Evolutionary conservation across 164 flowering plant species (phyloP).

Genomic region (Echeveria elegans): DNA sequence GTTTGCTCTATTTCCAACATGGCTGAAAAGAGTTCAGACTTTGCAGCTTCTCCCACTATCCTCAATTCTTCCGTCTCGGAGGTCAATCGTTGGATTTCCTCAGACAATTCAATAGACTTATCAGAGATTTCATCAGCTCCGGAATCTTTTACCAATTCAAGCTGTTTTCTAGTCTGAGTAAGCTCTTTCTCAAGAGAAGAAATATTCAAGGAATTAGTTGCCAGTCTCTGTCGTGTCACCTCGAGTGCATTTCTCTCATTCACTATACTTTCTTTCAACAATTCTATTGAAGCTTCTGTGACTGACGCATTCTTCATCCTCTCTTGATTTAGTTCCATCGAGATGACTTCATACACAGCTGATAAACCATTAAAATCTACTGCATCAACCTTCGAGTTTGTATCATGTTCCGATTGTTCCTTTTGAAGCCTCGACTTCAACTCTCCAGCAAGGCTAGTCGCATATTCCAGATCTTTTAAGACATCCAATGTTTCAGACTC

Average conservation of each 20-base stretch:
- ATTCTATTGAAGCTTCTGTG: slow-evolving; percentile 65
- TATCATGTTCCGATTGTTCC: slow-evolving; percentile 35
- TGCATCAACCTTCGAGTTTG: no score
- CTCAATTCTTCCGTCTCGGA: slow-evolving; percentile 64
- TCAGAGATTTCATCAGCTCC: slow-evolving; percentile 14
- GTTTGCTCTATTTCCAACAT: slow-evolving; percentile 65
- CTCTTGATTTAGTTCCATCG: slow-evolving; percentile 74
- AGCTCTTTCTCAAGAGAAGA: slow-evolving; percentile 66
- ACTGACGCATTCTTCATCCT: slow-evolving; percentile 71
- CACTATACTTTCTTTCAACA: slow-evolving; percentile 56
- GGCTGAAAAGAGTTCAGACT: slow-evolving; percentile 45
- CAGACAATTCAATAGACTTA: slow-evolving; percentile 35
- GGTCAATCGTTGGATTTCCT: slow-evolving; percentile 47
- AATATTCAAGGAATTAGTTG: slow-evolving; percentile 46
- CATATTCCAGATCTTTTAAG: slow-evolving; percentile 63
- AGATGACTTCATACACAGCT: slow-evolving; percentile 38
- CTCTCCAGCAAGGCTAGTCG: slow-evolving; percentile 58
- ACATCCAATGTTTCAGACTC: slow-evolving; percentile 83
- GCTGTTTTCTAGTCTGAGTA: slow-evolving; percentile 37
- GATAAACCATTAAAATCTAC: slow-evolving; percentile 11
- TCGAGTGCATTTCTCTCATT: slow-evolving; percentile 60
- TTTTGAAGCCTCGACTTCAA: slow-evolving; percentile 55
- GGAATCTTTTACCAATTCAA: slow-evolving; percentile 31
- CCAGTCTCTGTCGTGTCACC: slow-evolving; percentile 65
- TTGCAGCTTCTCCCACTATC: slow-evolving; percentile 62